A percentile compares a stretch with the other conserved stretches of the same genome.
Evolutionary conservation across 2,329 filamentous ascomycete genomes (phyloP).

Genomic region (Golovinomyces cichoracearum): DNA sequence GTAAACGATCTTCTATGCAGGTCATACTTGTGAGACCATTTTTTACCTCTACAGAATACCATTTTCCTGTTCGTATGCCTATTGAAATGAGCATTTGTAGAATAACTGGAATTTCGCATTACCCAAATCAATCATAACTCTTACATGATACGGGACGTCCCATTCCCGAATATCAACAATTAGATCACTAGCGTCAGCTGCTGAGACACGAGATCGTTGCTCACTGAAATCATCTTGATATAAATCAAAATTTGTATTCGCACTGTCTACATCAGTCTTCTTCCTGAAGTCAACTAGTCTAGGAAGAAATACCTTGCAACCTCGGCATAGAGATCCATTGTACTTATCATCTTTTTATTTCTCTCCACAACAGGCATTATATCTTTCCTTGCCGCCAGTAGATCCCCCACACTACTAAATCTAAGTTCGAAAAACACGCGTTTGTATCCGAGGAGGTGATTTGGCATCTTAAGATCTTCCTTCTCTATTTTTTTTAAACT

Average conservation of each 20-base stretch:
- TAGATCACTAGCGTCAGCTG: constrained; percentile 80
- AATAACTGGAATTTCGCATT: constrained; percentile 7
- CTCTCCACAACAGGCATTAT: constrained; percentile 82
- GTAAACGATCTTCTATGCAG: constrained; percentile 64
- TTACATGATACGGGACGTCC: constrained; percentile 95
- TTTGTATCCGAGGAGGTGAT: constrained; percentile 76
- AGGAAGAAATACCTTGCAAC: constrained; percentile 45
- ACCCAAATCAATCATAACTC: constrained; percentile 91
- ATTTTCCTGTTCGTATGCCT: constrained; percentile 90
- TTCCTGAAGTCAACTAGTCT: not conserved
- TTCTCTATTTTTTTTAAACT: constrained; percentile 53
- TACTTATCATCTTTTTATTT: constrained; percentile 87
- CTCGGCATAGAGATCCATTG: constrained; percentile 96
- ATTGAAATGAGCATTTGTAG: constrained; percentile 7
- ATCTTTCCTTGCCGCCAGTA: constrained; percentile 60
- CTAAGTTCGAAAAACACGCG: constrained; percentile 66
- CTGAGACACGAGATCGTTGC: constrained; percentile 45
- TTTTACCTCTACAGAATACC: constrained; percentile 89
- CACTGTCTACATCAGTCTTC: constrained; percentile 21
- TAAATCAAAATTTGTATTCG: constrained; percentile 67
- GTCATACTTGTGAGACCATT: constrained; percentile 65
- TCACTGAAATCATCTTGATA: constrained; percentile 74
- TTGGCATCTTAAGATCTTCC: constrained; percentile 84
- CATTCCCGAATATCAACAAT: constrained; percentile 98
- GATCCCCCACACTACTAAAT: constrained; percentile 67